A percentile compares a stretch with the other conserved stretches of the same genome.
Evolutionary conservation across 345 rosid genomes (phyloP).

Genomic region (Eucalyptus grandis): DNA sequence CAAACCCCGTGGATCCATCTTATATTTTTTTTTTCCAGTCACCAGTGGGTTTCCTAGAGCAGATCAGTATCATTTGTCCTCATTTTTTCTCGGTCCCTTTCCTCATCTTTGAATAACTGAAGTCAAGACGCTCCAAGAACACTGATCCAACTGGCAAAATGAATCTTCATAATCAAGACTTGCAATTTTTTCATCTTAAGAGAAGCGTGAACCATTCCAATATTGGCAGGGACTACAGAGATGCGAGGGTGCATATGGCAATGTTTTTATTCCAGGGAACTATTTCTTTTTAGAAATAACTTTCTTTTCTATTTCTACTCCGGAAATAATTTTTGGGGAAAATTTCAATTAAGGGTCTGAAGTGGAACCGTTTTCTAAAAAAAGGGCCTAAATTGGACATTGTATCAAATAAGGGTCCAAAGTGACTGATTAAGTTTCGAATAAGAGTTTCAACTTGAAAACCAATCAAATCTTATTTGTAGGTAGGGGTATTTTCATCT

Average conservation of each 20-base stretch:
- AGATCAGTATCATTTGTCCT: neutral
- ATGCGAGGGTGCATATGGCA: neutral
- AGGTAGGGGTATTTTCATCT: too few species aligned
- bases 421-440: too few species aligned
- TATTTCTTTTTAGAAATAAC: too few species aligned
- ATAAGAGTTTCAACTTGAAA: too few species aligned
- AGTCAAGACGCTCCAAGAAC: neutral
- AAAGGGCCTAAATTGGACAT: too few species aligned
- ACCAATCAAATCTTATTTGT: too few species aligned
- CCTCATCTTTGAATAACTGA: neutral
- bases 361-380: too few species aligned
- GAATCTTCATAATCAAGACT: neutral
- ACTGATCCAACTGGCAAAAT: neutral
- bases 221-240: neutral
- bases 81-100: neutral
- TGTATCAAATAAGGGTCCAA: too few species aligned
- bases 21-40: neutral
- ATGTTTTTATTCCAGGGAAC: too few species aligned
- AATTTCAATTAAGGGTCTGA: too few species aligned
- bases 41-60: neutral
- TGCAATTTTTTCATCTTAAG: neutral
- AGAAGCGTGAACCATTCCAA: neutral
- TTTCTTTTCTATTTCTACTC: fast-evolving
- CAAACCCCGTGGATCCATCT: neutral
- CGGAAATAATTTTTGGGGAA: fast-evolving